phyloP scores from a whole-genome alignment of 2,329 filamentous ascomycete species.

The Sporothrix brasiliensis region DNA sequence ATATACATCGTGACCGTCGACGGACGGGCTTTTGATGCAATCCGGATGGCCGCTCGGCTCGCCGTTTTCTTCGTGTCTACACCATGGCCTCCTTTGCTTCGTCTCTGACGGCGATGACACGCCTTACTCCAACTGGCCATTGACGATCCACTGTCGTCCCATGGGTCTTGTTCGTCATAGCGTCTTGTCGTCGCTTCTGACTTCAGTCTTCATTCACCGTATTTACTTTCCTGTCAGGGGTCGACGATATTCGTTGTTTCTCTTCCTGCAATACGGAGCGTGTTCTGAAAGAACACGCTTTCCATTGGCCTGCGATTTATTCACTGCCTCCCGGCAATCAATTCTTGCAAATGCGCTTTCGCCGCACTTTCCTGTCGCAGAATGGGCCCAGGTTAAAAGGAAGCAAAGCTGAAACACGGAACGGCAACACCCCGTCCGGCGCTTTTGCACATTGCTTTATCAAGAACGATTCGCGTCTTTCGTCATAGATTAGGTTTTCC shows the following conservation, averaged over 20 bases:
- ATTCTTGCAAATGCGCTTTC: not conserved
- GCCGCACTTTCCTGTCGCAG: not conserved
- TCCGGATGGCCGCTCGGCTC: not conserved
- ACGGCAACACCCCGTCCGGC: slow-evolving; percentile 15
- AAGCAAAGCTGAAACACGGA: slow-evolving; percentile 27
- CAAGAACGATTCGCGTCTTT: not conserved
- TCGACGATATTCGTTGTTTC: not conserved
- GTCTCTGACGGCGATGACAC: slow-evolving; percentile 15
- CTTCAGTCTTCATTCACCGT: not conserved
- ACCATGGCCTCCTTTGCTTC: not conserved
- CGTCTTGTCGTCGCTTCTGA: not conserved
- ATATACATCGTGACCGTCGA: too few relatives aligned
- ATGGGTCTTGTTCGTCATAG: not conserved
- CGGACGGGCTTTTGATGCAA: too few relatives aligned
- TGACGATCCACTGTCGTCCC: not conserved
- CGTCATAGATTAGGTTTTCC: not conserved
- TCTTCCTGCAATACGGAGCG: not conserved
- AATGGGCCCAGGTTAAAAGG: slow-evolving; percentile 8
- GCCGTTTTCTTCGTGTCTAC: not conserved
- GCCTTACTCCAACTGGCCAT: not conserved
- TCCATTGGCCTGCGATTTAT: too few relatives aligned
- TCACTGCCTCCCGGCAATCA: not conserved
- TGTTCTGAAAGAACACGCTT: too few relatives aligned
- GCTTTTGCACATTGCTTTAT: too few relatives aligned
- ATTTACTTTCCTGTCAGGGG: not conserved